Evolutionary conservation across 139 green algal species (phyloP).

Genomic region (Closterium sp.): DNA sequence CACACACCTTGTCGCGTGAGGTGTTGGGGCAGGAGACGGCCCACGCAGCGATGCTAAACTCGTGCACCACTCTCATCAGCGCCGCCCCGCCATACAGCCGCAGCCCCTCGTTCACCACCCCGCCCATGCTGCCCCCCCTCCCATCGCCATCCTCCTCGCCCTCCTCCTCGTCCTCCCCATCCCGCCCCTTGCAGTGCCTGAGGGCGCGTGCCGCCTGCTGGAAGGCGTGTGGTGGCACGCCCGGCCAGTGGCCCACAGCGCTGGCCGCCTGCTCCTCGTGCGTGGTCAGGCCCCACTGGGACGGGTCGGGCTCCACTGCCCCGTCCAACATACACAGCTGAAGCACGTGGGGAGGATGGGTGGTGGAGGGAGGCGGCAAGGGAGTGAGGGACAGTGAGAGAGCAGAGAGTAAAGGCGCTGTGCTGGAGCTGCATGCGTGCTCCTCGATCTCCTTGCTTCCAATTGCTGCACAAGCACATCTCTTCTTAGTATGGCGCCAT

Average conservation of each 20-base stretch:
- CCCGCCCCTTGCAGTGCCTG: not conserved
- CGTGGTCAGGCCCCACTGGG: slow-evolving; percentile 31
- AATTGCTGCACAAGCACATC: not conserved
- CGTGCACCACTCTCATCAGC: slow-evolving; percentile 83
- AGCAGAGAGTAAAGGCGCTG: not conserved
- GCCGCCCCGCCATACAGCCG: slow-evolving; percentile 86
- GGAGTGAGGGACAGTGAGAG: not conserved
- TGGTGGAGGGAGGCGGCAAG: too few species aligned
- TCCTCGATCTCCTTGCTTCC: not conserved
- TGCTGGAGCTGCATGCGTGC: not conserved
- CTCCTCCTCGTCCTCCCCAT: not conserved
- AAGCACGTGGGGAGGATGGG: too few species aligned
- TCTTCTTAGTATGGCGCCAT: not conserved
- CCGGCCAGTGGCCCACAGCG: slow-evolving; percentile 25
- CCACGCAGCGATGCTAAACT: slow-evolving; percentile 78
- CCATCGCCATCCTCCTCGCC: not conserved
- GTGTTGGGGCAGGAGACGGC: slow-evolving; percentile 68
- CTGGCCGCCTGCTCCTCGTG: slow-evolving; percentile 27
- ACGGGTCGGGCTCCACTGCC: slow-evolving; percentile 69
- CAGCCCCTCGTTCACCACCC: slow-evolving; percentile 66
- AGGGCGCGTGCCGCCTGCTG: not conserved
- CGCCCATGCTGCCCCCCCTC: slow-evolving; percentile 45
- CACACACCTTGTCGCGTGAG: slow-evolving; percentile 56
- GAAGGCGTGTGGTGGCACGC: slow-evolving; percentile 4
- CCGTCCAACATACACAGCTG: slow-evolving; percentile 66